phyloP scores from a whole-genome alignment of 2,329 filamentous ascomycete species.

The Fusarium graminum region DNA sequence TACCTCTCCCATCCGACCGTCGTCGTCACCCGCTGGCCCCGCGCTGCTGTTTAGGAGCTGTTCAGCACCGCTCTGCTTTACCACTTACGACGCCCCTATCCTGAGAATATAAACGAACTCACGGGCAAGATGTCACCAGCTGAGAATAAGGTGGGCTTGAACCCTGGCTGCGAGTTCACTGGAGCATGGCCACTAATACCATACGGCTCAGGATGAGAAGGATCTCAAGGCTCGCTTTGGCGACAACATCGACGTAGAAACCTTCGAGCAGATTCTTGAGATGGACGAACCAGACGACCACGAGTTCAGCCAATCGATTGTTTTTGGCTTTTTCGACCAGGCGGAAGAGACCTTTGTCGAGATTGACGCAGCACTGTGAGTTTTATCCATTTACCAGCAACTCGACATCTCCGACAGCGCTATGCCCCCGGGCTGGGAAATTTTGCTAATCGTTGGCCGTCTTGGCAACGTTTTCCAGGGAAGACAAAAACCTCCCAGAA shows the following conservation, averaged over 20 bases:
- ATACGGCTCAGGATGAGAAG: constrained; percentile 52
- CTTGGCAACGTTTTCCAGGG: constrained; percentile 60
- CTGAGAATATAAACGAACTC: constrained; percentile 30
- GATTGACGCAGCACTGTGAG: constrained; percentile 89
- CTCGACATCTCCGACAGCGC: neutral
- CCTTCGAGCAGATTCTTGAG: constrained; percentile 95
- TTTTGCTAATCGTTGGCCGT: constrained; percentile 2
- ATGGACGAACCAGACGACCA: constrained; percentile 94
- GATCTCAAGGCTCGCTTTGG: constrained; percentile 71
- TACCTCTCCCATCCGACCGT: constrained; percentile 18
- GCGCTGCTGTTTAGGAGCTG: constrained; percentile 30
- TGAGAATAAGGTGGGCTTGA: constrained; percentile 53
- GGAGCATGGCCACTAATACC: constrained; percentile 26
- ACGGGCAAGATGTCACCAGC: constrained; percentile 49
- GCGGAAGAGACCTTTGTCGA: constrained; percentile 86
- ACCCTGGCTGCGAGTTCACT: constrained; percentile 3
- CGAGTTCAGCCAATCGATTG: constrained; percentile 90
- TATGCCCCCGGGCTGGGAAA: neutral
- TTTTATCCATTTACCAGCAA: constrained; percentile 28
- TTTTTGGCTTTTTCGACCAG: constrained; percentile 93
- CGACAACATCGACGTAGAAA: constrained; percentile 81
- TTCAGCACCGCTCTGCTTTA: constrained; percentile 21
- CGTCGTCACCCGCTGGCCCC: constrained; percentile 17
- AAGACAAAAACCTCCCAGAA: constrained; percentile 74
- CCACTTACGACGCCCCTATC: constrained; percentile 19